These are phyloP conservation scores for Epichloe baconii DNA, from an alignment of 2,329 filamentous ascomycete genomes.

Conservation along the genomic window DNA sequence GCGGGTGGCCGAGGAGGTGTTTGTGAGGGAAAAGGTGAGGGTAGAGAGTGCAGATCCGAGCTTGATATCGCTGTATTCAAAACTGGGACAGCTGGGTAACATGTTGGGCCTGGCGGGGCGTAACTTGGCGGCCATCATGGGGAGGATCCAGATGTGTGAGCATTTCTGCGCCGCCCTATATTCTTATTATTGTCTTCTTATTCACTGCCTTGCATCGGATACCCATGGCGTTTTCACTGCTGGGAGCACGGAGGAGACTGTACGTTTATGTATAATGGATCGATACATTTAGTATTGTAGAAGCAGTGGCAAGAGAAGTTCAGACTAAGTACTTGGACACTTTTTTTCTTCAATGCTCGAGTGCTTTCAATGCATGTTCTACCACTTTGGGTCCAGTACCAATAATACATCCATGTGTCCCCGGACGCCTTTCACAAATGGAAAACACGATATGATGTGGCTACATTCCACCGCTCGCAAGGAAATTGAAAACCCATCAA, in stretches of 20 bases:
- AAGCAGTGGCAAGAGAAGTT: too few relatives aligned
- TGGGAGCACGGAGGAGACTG: too few relatives aligned
- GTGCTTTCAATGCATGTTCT: neutral
- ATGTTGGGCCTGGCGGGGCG: slow-evolving; percentile 55
- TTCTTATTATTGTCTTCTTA: neutral
- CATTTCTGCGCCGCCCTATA: neutral
- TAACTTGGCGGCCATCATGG: slow-evolving; percentile 70
- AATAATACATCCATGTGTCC: slow-evolving; percentile 3
- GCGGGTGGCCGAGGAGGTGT: slow-evolving; percentile 44
- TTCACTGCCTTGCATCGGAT: slow-evolving; percentile 8
- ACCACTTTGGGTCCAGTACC: neutral
- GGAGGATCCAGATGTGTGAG: slow-evolving; percentile 22
- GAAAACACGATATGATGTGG: slow-evolving; percentile 3
- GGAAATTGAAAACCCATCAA: neutral
- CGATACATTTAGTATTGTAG: too few relatives aligned
- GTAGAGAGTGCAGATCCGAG: slow-evolving; percentile 85
- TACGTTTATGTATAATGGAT: too few relatives aligned
- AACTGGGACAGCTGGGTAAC: slow-evolving; percentile 65
- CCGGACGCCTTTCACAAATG: slow-evolving; percentile 4
- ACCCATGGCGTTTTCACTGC: neutral
- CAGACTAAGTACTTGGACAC: neutral
- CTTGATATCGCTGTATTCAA: slow-evolving; percentile 69
- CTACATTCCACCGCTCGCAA: neutral
- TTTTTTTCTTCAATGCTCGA: slow-evolving; percentile 4
- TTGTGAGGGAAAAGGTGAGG: slow-evolving; percentile 77